Conservation (phyloP, 306 rosid species). For the Castanea mollissima region DNA sequence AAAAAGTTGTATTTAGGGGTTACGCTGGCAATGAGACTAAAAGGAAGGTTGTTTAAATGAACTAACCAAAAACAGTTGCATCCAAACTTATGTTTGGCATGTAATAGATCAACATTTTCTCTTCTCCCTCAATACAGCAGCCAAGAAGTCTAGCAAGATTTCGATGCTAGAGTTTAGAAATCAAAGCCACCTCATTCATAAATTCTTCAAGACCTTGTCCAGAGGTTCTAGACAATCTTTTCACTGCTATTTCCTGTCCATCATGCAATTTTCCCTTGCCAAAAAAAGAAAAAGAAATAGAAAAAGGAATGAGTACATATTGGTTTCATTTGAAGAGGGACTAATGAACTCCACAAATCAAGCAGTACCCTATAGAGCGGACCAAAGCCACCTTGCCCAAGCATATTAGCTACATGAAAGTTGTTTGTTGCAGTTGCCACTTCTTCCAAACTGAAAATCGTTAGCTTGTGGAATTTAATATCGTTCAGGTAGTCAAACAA, state of each 20-base stretch:
- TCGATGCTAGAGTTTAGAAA: constrained; percentile 10
- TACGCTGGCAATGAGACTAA: no score
- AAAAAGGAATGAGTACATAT: no score
- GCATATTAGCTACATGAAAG: not conserved
- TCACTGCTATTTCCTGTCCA: constrained; percentile 44
- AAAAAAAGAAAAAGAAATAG: no score
- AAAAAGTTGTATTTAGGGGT: no score
- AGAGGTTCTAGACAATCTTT: constrained; percentile 42
- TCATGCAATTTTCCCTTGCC: not conserved
- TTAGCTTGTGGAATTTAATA: not conserved
- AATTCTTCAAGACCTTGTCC: constrained; percentile 48
- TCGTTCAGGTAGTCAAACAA: not conserved
- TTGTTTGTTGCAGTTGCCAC: constrained; percentile 5
- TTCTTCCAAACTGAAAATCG: not conserved
- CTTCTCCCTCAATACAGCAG: constrained; percentile 14
- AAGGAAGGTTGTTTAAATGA: no score
- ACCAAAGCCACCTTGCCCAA: constrained; percentile 17
- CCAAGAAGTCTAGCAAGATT: constrained; percentile 19
- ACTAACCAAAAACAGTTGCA: constrained; percentile 15
- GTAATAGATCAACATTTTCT: not conserved
- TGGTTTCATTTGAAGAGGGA: no score
- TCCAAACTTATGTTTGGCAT: constrained; percentile 29
- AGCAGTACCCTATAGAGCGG: not conserved
- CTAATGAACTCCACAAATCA: not conserved
- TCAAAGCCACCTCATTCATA: constrained; percentile 15